Evolutionary conservation across 2,329 filamentous ascomycete species (phyloP).

Genomic region (Pleomassaria siparia): DNA sequence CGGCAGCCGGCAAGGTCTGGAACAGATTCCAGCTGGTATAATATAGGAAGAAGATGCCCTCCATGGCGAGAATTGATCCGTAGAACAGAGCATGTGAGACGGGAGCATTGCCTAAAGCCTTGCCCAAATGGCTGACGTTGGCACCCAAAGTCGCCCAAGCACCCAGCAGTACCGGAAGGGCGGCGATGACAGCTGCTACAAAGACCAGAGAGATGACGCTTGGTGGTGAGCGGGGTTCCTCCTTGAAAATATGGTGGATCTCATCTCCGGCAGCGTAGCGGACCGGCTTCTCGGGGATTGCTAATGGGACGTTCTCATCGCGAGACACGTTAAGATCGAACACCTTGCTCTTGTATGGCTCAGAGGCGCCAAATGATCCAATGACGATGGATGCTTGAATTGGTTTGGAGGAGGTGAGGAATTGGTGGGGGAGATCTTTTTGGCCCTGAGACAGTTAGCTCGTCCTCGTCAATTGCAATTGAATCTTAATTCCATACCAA

Average conservation of each 20-base stretch:
- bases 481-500: slow-evolving; percentile 62
- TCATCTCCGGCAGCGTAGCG: slow-evolving; percentile 82
- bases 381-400: slow-evolving; percentile 81
- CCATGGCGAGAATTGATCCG: slow-evolving; percentile 82
- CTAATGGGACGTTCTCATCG: slow-evolving; percentile 62
- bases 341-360: slow-evolving; percentile 65
- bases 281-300: slow-evolving; percentile 66
- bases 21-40: slow-evolving; percentile 92
- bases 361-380: slow-evolving; percentile 78
- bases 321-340: slow-evolving; percentile 72
- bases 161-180: slow-evolving; percentile 72
- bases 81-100: slow-evolving; percentile 83
- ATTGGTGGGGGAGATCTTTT: slow-evolving; percentile 83
- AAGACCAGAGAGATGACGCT: slow-evolving; percentile 79
- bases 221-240: slow-evolving; percentile 77
- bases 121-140: slow-evolving; percentile 75
- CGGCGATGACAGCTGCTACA: slow-evolving; percentile 68
- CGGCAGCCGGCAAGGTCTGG: slow-evolving; percentile 76
- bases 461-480: slow-evolving; percentile 10
- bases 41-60: slow-evolving; percentile 92
- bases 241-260: slow-evolving; percentile 88
- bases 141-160: slow-evolving; percentile 78
- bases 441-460: slow-evolving; percentile 64
- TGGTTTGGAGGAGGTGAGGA: slow-evolving; percentile 67
- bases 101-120: slow-evolving; percentile 75